phyloP scores from a whole-genome alignment of 257 asterid species.

The Przewalskia tangutica region DNA sequence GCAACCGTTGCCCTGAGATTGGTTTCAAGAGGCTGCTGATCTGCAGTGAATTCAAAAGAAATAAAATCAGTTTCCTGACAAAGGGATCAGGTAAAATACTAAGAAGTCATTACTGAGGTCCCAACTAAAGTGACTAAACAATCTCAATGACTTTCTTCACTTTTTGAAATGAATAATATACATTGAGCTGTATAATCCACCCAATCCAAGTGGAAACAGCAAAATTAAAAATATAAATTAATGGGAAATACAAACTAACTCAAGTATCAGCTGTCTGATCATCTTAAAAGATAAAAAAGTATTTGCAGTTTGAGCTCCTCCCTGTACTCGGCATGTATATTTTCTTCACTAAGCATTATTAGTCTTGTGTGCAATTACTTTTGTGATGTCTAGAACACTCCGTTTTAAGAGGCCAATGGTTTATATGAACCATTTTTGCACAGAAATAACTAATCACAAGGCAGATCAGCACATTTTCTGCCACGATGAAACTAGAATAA shows the following conservation, averaged over 20 bases:
- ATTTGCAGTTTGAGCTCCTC: conserved; percentile 4
- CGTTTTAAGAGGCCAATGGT: not conserved
- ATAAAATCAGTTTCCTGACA: not conserved
- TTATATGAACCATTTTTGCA: not conserved
- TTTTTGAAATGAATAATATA: not conserved
- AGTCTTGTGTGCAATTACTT: not conserved
- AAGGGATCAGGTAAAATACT: not conserved
- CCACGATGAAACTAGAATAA: not conserved
- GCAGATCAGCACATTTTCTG: not conserved
- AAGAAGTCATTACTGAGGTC: not conserved
- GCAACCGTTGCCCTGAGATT: conserved; percentile 57
- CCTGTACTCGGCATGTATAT: not conserved
- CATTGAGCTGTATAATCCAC: not conserved
- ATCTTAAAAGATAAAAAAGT: not conserved
- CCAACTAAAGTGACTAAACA: not conserved
- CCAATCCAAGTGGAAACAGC: not conserved
- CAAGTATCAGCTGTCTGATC: not conserved
- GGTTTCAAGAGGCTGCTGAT: conserved; percentile 83
- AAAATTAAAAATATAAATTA: not conserved
- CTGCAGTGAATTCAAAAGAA: conserved; percentile 28
- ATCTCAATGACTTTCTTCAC: not conserved
- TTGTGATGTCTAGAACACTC: not conserved
- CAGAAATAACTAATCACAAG: not conserved
- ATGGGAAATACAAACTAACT: not conserved
- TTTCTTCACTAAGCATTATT: not conserved